Evolutionary conservation across 345 rosid species (phyloP).

Genomic region (Ricinus communis): DNA sequence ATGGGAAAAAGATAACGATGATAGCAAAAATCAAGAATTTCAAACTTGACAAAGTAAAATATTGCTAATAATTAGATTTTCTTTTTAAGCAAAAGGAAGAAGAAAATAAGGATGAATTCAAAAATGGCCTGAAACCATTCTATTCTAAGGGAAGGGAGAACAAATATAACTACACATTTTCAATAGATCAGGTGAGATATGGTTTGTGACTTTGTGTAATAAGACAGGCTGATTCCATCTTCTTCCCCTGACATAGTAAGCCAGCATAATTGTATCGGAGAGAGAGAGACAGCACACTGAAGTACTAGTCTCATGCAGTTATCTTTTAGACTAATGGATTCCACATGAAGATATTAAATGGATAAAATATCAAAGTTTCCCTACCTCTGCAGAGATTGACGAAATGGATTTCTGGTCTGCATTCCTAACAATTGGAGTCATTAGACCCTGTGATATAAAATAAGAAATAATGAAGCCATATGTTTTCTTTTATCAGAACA

Average conservation of each 20-base stretch:
- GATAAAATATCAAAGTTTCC: conserved; percentile 5
- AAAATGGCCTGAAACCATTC: neutral
- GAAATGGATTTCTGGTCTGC: conserved; percentile 94
- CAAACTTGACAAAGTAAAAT: conserved; percentile 2
- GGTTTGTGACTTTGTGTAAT: neutral
- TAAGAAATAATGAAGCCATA: conserved; percentile 31
- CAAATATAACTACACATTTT: too few species aligned
- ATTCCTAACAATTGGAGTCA: conserved; percentile 89
- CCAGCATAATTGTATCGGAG: neutral
- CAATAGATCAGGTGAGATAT: neutral
- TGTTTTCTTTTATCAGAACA: too few species aligned
- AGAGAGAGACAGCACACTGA: neutral
- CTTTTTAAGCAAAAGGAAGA: too few species aligned
- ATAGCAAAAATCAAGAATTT: neutral
- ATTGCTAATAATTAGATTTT: neutral
- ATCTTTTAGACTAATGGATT: neutral
- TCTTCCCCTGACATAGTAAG: neutral
- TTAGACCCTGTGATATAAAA: conserved; percentile 66
- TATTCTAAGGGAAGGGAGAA: conserved; percentile 58
- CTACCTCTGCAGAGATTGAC: conserved; percentile 81
- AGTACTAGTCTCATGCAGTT: neutral
- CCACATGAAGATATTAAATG: conserved; percentile 6
- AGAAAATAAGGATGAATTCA: neutral
- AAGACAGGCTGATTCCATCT: neutral
- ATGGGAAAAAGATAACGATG: neutral